Percentiles rank a stretch among this genome's conserved stretches.
These are phyloP conservation scores for Pestalotiopsis sp. DNA, from an alignment of 2,329 filamentous ascomycete species.

Conservation along the genomic window DNA sequence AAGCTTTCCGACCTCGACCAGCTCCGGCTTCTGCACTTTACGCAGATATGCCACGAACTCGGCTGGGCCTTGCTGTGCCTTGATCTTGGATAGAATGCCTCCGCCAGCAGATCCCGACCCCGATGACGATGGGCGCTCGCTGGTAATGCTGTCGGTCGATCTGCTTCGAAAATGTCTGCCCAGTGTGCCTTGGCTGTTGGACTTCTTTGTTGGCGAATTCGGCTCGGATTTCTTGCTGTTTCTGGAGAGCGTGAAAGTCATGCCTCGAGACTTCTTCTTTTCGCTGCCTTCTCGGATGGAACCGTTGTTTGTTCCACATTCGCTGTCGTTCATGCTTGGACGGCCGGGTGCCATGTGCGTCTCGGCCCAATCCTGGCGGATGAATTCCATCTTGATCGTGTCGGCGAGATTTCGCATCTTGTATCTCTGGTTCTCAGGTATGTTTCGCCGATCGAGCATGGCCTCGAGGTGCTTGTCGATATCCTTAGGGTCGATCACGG, in stretches of 20 bases:
- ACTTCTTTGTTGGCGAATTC: constrained; percentile 72
- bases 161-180: constrained; percentile 70
- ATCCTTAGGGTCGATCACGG: constrained; percentile 52
- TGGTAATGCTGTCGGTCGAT: constrained; percentile 69
- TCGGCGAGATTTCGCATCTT: constrained; percentile 91
- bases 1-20: constrained; percentile 89
- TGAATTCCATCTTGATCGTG: constrained; percentile 93
- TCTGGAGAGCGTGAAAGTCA: constrained; percentile 78
- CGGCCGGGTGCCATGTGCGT: constrained; percentile 38
- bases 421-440: constrained; percentile 89
- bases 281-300: constrained; percentile 46
- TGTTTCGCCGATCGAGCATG: constrained; percentile 82
- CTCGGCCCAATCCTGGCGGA: constrained; percentile 82
- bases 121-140: constrained; percentile 58
- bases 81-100: constrained; percentile 67
- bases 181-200: constrained; percentile 64
- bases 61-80: constrained; percentile 72
- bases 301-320: constrained; percentile 37
- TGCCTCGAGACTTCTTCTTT: constrained; percentile 65
- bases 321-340: constrained; percentile 36
- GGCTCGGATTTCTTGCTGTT: constrained; percentile 57
- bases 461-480: constrained; percentile 61
- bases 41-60: constrained; percentile 87
- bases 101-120: constrained; percentile 50
- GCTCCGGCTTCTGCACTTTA: constrained; percentile 78